phyloP scores from a whole-genome alignment of 352 stramenopile species.

The Pythium volutum region DNA sequence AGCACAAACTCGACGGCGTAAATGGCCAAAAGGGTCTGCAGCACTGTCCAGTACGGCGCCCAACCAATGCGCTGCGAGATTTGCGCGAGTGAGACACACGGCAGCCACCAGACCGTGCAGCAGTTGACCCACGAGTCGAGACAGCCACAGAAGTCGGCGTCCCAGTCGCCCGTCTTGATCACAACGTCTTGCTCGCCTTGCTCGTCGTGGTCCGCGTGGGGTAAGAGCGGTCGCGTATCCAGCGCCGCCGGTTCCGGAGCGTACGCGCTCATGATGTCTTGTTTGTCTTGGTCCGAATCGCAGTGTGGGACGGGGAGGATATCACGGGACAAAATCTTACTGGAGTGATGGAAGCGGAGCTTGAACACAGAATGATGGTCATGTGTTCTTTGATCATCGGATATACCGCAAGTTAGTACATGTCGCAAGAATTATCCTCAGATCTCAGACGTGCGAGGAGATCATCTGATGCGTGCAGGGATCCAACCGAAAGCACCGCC shows the following conservation, averaged over 20 bases:
- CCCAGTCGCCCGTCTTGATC: constrained; percentile 15
- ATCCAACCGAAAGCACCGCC: no score
- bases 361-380: background rate
- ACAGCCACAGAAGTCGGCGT: constrained; percentile 20
- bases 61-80: constrained; percentile 19
- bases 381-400: background rate
- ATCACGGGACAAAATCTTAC: no score
- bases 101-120: constrained; percentile 23
- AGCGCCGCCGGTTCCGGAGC: background rate
- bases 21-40: background rate
- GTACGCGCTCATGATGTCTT: background rate
- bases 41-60: background rate
- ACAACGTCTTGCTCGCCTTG: background rate
- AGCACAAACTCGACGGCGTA: constrained; percentile 1
- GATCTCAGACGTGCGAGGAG: no score
- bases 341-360: background rate
- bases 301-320: background rate
- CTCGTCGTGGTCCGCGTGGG: background rate
- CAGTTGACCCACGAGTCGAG: constrained; percentile 26
- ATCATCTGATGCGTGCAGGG: no score
- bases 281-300: background rate
- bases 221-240: background rate
- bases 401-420: background rate
- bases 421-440: no score
- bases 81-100: constrained; percentile 25